Base-by-base conservation (phyloP, 2,329 filamentous ascomycete species). In the Pseudopyrenochaeta lycopersici region DNA sequence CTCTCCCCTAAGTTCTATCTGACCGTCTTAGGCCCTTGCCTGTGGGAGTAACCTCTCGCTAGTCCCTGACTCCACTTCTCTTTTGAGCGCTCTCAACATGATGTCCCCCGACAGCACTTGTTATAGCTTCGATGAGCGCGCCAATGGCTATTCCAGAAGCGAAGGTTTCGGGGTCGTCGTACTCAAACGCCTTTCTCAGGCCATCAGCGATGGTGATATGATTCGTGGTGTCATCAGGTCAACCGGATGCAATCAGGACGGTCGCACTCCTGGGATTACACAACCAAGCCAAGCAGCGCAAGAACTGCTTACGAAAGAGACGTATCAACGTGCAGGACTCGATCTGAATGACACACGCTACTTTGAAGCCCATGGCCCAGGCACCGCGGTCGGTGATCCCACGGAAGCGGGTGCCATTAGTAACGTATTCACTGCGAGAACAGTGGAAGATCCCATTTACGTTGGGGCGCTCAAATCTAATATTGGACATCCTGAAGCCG, bases 81-180 rank as follows among this genome's bases (percentile, higher is more conserved):
- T 57, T 35, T 38, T 60, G 9, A 58, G 47, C 42, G 44, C 38
- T 39, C 36, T 60, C 23, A 46, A 60, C 40, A 60, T 57, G 46
- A 64, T 76, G 29, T 75, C 67, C 1, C 71, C 70, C 14, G 65
- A 71, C 20, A 70, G 73, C 14, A 57, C 49, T 4, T 69, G 56
- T 9, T 64, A 62, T 40, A 71, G 67, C 29, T 77, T 70, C 43
- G 86, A 87, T 59, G 67, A 77, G 14, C 77, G 79, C 1, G 87
- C 85, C 14, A 83, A 84, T 49, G 88, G 88, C 0, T 90, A 89
- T 64, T 85, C 82, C 0, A 79, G 86, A 27, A 86, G 86, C 1
- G 88, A 90, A 61, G 87, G 86, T 0, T 77, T 85, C 1, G 60
- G 52, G 0, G 58, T 62, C 6, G 29, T 74, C 1, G 30, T 74